These are phyloP conservation scores for Suhomyces bribrorum DNA, from an alignment of 1,139 yeast genomes.

Conservation along the genomic window DNA sequence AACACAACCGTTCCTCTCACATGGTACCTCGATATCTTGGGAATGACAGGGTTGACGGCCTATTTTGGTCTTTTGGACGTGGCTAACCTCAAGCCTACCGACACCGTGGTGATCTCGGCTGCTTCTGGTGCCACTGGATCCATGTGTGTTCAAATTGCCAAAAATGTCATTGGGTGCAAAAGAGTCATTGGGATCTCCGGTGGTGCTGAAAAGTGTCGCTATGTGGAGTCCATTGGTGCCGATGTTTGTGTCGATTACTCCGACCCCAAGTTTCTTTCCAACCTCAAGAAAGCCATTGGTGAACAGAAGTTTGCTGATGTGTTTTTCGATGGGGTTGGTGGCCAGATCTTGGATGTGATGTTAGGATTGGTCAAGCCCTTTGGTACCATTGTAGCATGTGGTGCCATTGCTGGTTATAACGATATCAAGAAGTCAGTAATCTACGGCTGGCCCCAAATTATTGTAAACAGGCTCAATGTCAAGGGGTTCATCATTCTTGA, in stretches of 20 bases:
- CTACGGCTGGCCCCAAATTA: slow-evolving; percentile 27
- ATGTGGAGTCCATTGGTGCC: slow-evolving; percentile 34
- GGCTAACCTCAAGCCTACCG: slow-evolving; percentile 26
- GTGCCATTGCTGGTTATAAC: slow-evolving; percentile 34
- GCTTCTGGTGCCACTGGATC: slow-evolving; percentile 37
- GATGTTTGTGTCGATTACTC: slow-evolving; percentile 54
- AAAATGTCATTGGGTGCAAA: slow-evolving; percentile 28
- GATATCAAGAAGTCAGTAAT: slow-evolving; percentile 32
- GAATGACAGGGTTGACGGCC: slow-evolving; percentile 35
- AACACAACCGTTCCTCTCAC: slow-evolving; percentile 19
- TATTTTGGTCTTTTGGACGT: slow-evolving; percentile 30
- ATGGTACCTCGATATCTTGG: slow-evolving; percentile 47
- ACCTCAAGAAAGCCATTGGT: slow-evolving; percentile 46
- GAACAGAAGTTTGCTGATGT: slow-evolving; percentile 29
- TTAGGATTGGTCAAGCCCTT: slow-evolving; percentile 21
- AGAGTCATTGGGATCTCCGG: slow-evolving; percentile 36
- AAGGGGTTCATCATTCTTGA: slow-evolving; percentile 26
- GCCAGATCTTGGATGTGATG: slow-evolving; percentile 22
- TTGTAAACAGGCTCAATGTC: slow-evolving; percentile 24
- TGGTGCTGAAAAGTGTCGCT: slow-evolving; percentile 29
- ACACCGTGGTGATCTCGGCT: slow-evolving; percentile 32
- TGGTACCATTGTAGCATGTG: slow-evolving; percentile 32
- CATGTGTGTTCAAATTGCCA: slow-evolving; percentile 33
- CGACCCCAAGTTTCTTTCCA: slow-evolving; percentile 41
- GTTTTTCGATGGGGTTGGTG: slow-evolving; percentile 29